Conservation (phyloP, 495 filamentous ascomycete species). For the Xylaria nigripes region DNA sequence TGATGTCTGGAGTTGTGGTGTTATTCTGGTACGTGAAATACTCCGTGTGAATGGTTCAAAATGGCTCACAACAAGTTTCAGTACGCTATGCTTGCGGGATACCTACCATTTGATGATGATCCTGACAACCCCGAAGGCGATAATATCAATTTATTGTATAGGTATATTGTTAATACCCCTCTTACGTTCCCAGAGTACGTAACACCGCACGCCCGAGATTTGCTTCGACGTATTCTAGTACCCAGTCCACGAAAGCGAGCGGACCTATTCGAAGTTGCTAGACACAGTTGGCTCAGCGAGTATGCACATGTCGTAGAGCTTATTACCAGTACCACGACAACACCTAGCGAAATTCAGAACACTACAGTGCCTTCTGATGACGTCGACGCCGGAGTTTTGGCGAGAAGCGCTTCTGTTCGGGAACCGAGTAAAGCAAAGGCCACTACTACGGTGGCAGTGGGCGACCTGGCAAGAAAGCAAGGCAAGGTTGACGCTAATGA, state of each 20-base stretch:
- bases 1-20: slow-evolving; percentile 98
- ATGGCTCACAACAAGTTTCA: slow-evolving; percentile 29
- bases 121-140: slow-evolving; percentile 98
- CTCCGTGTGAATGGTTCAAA: background rate
- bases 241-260: slow-evolving; percentile 91
- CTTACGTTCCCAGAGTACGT: slow-evolving; percentile 99
- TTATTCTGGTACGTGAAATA: slow-evolving; percentile 74
- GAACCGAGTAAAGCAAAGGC: slow-evolving; percentile 69
- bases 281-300: slow-evolving; percentile 97
- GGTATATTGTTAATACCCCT: slow-evolving; percentile 96
- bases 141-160: slow-evolving; percentile 98
- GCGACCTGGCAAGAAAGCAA: slow-evolving; percentile 65
- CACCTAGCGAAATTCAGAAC: slow-evolving; percentile 74
- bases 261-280: slow-evolving; percentile 93
- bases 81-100: slow-evolving; percentile 99
- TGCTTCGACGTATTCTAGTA: slow-evolving; percentile 89
- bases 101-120: slow-evolving; percentile 98
- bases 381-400: slow-evolving; percentile 57
- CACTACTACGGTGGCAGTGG: slow-evolving; percentile 45
- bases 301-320: slow-evolving; percentile 91
- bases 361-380: slow-evolving; percentile 64
- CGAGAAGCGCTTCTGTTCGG: slow-evolving; percentile 82
- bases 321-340: slow-evolving; percentile 91
- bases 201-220: slow-evolving; percentile 89
- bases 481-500: slow-evolving; percentile 67